These are phyloP conservation scores for Cutaneotrichosporon dermatis DNA, from an alignment of 1,284 basidiomycete species.

Conservation along the genomic window DNA sequence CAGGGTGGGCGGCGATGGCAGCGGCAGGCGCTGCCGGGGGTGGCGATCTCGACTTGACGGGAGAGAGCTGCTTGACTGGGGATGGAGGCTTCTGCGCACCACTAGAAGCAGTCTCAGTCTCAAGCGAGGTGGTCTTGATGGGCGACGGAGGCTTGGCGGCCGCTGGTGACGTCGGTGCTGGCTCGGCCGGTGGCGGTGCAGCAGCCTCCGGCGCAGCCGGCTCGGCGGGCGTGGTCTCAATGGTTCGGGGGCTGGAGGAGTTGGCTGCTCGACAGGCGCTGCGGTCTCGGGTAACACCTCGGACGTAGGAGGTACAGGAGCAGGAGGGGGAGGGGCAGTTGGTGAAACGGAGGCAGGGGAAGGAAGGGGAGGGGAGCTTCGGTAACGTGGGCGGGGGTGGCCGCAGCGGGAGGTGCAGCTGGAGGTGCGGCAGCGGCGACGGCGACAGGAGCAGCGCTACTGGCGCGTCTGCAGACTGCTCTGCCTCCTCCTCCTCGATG, in stretches of 20 bases:
- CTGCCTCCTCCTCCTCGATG: slow-evolving; percentile 17
- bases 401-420: neutral
- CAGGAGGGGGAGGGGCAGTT: neutral
- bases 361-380: neutral
- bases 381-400: neutral
- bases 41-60: neutral
- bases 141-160: neutral
- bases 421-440: neutral
- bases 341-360: neutral
- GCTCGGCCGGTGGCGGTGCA: neutral
- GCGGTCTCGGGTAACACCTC: neutral
- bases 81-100: neutral
- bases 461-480: slow-evolving; percentile 42
- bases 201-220: neutral
- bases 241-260: neutral
- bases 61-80: neutral
- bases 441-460: slow-evolving; percentile 9
- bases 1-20: slow-evolving; percentile 11
- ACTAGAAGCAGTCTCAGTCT: neutral
- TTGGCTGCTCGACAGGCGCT: neutral
- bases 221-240: neutral
- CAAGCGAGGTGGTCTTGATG: neutral
- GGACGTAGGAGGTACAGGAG: neutral
- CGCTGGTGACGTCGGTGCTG: neutral
- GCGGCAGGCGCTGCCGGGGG: neutral